A percentile compares a stretch with the other conserved stretches of the same genome.
These are phyloP conservation scores for Salix dunnii DNA, from an alignment of 345 rosid species.

Conservation along the genomic window DNA sequence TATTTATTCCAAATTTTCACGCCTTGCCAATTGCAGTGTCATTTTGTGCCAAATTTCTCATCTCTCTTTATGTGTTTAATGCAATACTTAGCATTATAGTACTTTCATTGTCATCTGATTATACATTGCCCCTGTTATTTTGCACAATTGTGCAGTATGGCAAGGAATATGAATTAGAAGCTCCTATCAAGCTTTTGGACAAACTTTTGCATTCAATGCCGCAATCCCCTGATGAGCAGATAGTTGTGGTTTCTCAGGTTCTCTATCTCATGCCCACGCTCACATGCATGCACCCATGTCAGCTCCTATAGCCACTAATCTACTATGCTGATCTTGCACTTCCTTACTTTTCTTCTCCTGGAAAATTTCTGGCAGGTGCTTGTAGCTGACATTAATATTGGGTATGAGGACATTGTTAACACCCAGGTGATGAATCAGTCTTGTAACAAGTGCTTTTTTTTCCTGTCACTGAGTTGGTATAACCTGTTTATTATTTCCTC, in stretches of 20 bases:
- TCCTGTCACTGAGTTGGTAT: neutral
- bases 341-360: neutral
- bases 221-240: conserved; percentile 79
- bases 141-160: conserved; percentile 57
- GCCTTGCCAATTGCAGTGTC: neutral
- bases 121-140: neutral
- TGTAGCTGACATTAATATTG: conserved; percentile 90
- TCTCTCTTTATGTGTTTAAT: neutral
- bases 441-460: neutral
- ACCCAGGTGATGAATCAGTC: conserved; percentile 55
- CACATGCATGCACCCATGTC: neutral
- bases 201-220: conserved; percentile 94
- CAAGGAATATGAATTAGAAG: conserved; percentile 90
- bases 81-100: neutral
- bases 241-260: conserved; percentile 94
- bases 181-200: conserved; percentile 91
- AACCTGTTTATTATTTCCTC: neutral
- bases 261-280: neutral
- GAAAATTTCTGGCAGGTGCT: conserved; percentile 55
- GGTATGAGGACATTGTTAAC: conserved; percentile 93
- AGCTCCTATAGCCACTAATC: neutral
- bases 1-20: neutral
- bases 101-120: neutral
- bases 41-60: neutral
- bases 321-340: neutral